A percentile compares a stretch with the other conserved stretches of the same genome.
phyloP scores from a whole-genome alignment of 2,329 filamentous ascomycete genomes.

The Ophiostoma ulmi region DNA sequence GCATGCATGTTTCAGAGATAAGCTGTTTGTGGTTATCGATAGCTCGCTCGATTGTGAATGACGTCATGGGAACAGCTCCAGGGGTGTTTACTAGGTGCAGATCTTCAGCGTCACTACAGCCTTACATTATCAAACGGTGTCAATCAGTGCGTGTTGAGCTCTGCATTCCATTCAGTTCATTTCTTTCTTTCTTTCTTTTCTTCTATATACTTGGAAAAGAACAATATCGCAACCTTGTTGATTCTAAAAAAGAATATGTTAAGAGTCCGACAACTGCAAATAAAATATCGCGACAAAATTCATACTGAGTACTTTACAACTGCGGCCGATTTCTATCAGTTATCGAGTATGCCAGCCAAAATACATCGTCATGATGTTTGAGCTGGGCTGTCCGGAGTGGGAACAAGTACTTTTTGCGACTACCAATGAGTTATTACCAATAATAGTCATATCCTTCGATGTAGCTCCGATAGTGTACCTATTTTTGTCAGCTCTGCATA shows the following conservation, averaged over 20 bases:
- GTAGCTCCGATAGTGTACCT: background rate
- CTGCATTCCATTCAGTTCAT: background rate
- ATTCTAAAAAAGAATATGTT: background rate
- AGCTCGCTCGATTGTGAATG: background rate
- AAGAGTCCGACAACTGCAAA: background rate
- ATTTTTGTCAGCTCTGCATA: background rate
- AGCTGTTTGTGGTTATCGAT: background rate
- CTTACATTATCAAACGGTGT: background rate
- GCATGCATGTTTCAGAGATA: conserved; percentile 6
- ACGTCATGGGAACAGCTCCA: background rate
- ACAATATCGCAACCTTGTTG: no score
- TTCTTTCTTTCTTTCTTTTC: no score
- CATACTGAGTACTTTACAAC: background rate
- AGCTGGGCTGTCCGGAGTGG: background rate
- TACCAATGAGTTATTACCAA: background rate
- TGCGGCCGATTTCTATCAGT: background rate
- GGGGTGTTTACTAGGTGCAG: background rate
- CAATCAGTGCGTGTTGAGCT: background rate
- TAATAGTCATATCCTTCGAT: background rate
- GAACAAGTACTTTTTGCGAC: background rate
- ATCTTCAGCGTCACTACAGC: background rate
- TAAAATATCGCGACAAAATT: background rate
- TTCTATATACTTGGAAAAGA: no score
- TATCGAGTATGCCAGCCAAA: background rate
- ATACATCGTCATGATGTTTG: background rate